These are phyloP conservation scores for Acanthamoeba royreba DNA, from an alignment of 208 protist genomes.

Conservation along the genomic window DNA sequence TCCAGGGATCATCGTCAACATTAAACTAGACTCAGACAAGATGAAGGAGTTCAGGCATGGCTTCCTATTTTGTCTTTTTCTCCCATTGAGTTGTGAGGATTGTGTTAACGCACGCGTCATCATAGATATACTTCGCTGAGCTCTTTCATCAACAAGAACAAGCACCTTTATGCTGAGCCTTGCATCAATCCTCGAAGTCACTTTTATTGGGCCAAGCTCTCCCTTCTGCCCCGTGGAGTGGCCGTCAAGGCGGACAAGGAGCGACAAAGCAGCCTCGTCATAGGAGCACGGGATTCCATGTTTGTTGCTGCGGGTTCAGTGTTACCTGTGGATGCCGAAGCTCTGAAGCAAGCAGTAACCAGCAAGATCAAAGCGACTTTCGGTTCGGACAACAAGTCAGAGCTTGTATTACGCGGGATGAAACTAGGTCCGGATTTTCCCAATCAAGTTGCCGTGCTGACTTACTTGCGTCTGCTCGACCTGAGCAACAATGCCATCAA, in stretches of 20 bases:
- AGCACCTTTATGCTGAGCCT: not conserved
- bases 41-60: not conserved
- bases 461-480: not conserved
- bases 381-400: not conserved
- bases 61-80: not conserved
- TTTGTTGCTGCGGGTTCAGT: not conserved
- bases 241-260: not conserved
- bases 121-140: not conserved
- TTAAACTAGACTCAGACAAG: not conserved
- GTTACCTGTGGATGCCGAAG: not conserved
- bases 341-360: not conserved
- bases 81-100: too few species aligned
- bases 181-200: not conserved
- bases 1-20: not conserved
- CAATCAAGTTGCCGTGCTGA: not conserved
- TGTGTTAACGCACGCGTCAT: not conserved
- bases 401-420: not conserved
- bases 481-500: not conserved
- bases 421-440: not conserved
- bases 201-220: conserved; percentile 20
- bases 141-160: not conserved
- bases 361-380: not conserved
- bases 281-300: too few species aligned
- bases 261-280: not conserved
- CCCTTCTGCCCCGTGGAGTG: not conserved